Evolutionary conservation across 352 stramenopile species (phyloP).

Genomic region (Phytophthora kernoviae): DNA sequence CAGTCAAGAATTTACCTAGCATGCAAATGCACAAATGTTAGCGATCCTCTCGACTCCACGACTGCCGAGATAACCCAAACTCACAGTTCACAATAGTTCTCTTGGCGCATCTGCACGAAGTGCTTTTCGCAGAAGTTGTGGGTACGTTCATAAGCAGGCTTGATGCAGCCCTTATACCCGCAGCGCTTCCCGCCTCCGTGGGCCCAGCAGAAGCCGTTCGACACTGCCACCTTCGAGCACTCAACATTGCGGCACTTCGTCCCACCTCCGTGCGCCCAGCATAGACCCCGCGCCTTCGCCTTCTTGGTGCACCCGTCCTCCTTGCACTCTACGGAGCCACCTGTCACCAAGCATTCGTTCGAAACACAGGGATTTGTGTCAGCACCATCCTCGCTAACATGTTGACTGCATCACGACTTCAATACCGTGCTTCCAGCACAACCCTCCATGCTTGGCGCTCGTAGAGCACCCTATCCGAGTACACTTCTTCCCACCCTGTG

Average conservation of each 20-base stretch:
- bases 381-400: no score
- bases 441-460: slow-evolving; percentile 50
- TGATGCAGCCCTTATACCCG: slow-evolving; percentile 28
- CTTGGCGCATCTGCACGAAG: slow-evolving; percentile 19
- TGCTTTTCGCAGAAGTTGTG: slow-evolving; percentile 50
- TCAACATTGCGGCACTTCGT: slow-evolving; percentile 34
- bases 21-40: neutral
- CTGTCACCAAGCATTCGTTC: slow-evolving; percentile 6
- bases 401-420: no score
- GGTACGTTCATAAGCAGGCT: slow-evolving; percentile 43
- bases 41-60: neutral
- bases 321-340: slow-evolving; percentile 49
- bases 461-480: slow-evolving; percentile 39
- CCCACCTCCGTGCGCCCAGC: slow-evolving; percentile 53
- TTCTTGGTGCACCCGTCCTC: slow-evolving; percentile 49
- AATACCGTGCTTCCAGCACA: slow-evolving; percentile 28
- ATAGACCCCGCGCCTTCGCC: slow-evolving; percentile 44
- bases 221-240: slow-evolving; percentile 47
- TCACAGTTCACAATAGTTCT: slow-evolving; percentile 23
- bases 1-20: neutral
- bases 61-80: neutral
- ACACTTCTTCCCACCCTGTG: slow-evolving; percentile 58
- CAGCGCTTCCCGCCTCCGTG: slow-evolving; percentile 51
- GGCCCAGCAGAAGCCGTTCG: slow-evolving; percentile 45
- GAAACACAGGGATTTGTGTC: neutral